These are phyloP conservation scores for Cladophialophora carrionii DNA, from an alignment of 2,329 filamentous ascomycete species.

Conservation along the genomic window DNA sequence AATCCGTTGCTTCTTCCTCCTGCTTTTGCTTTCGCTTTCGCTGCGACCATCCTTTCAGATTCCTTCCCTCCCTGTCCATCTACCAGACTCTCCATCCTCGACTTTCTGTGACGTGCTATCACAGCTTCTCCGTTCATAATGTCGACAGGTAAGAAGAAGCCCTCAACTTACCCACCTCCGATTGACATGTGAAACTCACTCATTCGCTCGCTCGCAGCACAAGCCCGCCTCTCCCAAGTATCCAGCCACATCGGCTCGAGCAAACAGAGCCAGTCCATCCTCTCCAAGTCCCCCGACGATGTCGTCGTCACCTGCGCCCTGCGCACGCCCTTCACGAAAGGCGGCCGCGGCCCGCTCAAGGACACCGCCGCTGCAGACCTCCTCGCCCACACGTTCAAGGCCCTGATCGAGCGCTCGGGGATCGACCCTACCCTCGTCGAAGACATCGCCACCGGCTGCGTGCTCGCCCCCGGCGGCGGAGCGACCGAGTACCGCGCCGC, in stretches of 20 bases:
- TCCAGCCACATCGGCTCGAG: constrained; percentile 54
- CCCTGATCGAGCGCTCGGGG: constrained; percentile 78
- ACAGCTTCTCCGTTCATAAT: neutral
- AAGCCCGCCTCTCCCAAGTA: constrained; percentile 63
- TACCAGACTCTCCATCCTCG: neutral
- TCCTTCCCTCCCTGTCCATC: neutral
- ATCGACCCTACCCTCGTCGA: constrained; percentile 88
- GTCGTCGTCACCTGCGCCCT: constrained; percentile 92
- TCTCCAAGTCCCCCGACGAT: constrained; percentile 63
- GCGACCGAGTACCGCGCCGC: constrained; percentile 97
- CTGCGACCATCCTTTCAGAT: neutral
- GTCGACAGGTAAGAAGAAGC: neutral
- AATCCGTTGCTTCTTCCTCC: constrained; percentile 1
- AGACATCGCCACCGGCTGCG: constrained; percentile 88
- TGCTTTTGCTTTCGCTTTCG: neutral
- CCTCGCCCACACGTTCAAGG: constrained; percentile 79
- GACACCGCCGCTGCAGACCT: constrained; percentile 87
- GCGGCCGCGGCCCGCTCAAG: constrained; percentile 92
- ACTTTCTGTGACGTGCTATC: neutral
- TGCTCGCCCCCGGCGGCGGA: constrained; percentile 88
- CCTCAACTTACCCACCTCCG: neutral
- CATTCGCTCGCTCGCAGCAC: constrained; percentile 47
- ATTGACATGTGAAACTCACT: constrained; percentile 38
- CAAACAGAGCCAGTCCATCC: constrained; percentile 42
- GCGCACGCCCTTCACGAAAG: constrained; percentile 88